Evolutionary conservation across 2,329 filamentous ascomycete genomes (phyloP), one percentile per base, ranked within the genome.

Genomic region (Cercospora zeina): DNA sequence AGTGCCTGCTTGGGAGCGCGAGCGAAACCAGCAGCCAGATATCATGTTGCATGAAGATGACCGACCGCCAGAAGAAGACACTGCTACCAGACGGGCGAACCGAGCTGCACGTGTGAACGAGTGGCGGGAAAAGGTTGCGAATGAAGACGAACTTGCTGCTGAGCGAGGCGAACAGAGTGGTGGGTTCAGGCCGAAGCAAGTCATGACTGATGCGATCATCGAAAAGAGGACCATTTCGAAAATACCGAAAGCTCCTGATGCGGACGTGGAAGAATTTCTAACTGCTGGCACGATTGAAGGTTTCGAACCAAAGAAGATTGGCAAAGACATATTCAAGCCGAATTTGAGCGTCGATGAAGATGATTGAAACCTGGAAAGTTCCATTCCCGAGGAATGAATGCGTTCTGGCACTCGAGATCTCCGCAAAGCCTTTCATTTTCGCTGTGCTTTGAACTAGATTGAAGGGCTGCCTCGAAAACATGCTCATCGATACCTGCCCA

Each of bases 1-100:
- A 72, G 88, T 89, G 65, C 91, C 92, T 0, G 90, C 90, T 0
- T 96, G 93, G 91, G 86, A 95, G 76, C 83, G 93, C 57, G 84
- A 83, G 4, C 86, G 84, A 30, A 75, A 74, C 6, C 69, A 72
- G 45, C 71, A 70, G 11, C 72, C 74, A 33, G 71, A 73, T 31
- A 75, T 80, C 9, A 73, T 77, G 57, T 70, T 80, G 16, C 74
- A 77, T 68, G 74, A 75, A 14, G 75, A 77, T 14, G 66, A 69
- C 37, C 58, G 55, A 16, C 57, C 54, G n/a, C 60, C 55, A 5
- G 62, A 67, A n/a, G 60, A 58, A 6, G 68, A 68, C 30, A 62
- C 62, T 61, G 62, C 62, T 36, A 37, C 59, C 7, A 62, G 69
- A 6, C 66, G 72, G 3, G 75, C 75, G 19, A 73, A 75, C 19